Conservation (phyloP, 192 early-diverging fungal genomes). For the Coemansia sp. region DNA sequence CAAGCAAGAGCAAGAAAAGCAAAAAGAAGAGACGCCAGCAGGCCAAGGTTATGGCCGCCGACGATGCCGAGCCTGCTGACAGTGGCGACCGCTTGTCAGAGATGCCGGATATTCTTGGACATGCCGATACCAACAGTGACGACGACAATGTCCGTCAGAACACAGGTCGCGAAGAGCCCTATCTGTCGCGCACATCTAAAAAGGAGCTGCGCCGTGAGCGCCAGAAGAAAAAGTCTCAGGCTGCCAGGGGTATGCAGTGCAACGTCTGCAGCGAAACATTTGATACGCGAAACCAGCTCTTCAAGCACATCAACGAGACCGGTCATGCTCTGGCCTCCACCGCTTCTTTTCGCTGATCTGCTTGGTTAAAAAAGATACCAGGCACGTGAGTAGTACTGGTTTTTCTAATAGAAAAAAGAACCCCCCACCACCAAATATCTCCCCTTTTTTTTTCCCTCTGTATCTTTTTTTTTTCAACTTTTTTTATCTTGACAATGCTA, state of each 20-base stretch:
- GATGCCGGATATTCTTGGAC: slow-evolving; percentile 10
- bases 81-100: slow-evolving; percentile 15
- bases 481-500: slow-evolving; percentile 8
- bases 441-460: background rate
- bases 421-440: background rate
- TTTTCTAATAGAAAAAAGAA: too few species aligned
- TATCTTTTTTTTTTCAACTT: background rate
- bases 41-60: background rate
- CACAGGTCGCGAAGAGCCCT: background rate
- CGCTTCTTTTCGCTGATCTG: slow-evolving; percentile 3
- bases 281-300: slow-evolving; percentile 78
- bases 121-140: background rate
- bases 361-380: too few species aligned
- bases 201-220: slow-evolving; percentile 57
- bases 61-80: slow-evolving; percentile 21
- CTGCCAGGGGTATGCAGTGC: slow-evolving; percentile 56
- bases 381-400: too few species aligned
- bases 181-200: slow-evolving; percentile 38
- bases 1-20: slow-evolving; percentile 45
- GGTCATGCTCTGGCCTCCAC: slow-evolving; percentile 72
- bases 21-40: slow-evolving; percentile 49
- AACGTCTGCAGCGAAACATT: slow-evolving; percentile 79
- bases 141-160: background rate
- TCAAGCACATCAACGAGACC: slow-evolving; percentile 81
- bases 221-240: slow-evolving; percentile 60